phyloP scores from a whole-genome alignment of 176 grass and related monocot genomes.

The Aegilops sharonensis region DNA sequence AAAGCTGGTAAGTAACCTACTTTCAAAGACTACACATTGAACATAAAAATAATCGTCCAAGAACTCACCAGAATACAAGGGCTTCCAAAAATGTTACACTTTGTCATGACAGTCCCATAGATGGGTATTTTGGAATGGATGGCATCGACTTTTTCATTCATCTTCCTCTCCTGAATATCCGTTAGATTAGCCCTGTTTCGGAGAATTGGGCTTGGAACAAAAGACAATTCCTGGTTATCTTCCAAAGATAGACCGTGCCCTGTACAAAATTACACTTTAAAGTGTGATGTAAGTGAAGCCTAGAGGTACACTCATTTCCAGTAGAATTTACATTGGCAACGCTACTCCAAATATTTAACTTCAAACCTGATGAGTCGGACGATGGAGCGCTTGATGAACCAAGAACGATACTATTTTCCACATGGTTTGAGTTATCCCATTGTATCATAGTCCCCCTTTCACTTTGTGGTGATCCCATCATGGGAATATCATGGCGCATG shows the following conservation, averaged over 20 bases:
- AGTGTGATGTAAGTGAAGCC: neutral
- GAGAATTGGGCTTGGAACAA: neutral
- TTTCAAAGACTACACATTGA: neutral
- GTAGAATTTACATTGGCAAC: neutral
- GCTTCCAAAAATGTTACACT: neutral
- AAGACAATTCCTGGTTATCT: neutral
- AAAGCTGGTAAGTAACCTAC: neutral
- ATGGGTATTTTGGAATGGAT: neutral
- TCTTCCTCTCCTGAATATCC: neutral
- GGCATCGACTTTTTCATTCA: neutral
- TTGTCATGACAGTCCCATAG: constrained; percentile 7
- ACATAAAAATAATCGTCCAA: neutral
- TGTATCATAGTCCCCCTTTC: no score
- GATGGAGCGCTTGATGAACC: no score
- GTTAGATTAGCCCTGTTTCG: neutral
- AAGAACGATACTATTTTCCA: no score
- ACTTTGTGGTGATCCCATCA: no score
- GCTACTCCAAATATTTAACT: neutral
- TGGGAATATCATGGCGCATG: no score
- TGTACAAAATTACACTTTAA: neutral
- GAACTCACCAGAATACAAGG: constrained; percentile 7
- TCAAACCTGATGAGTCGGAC: no score
- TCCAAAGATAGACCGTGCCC: neutral
- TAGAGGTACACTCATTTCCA: neutral
- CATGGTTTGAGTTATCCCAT: no score